Percentiles rank a stretch among this genome's conserved stretches.
Conservation (phyloP, 768 basidiomycete species). For the Russula abietina region DNA sequence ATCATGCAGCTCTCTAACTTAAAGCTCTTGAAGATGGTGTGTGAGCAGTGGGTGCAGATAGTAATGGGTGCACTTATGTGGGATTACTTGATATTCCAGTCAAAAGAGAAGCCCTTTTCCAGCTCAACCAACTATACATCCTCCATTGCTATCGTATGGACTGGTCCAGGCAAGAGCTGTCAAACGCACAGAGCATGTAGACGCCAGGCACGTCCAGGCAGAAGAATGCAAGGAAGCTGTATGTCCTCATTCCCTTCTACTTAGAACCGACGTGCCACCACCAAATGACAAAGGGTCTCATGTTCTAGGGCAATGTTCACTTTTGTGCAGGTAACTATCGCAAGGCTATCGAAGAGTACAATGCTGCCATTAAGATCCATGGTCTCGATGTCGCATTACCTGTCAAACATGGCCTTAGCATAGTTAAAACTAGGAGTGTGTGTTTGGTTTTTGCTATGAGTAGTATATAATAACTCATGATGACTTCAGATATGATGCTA, state of each 20-base stretch:
- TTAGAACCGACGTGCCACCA: not conserved
- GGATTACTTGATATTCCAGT: too few species aligned
- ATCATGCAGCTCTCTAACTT: too few species aligned
- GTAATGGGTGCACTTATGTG: too few species aligned
- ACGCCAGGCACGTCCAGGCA: not conserved
- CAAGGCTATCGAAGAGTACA: conserved; percentile 39
- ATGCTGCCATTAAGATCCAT: conserved; percentile 35
- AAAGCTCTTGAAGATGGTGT: too few species aligned
- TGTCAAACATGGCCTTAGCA: conserved; percentile 40
- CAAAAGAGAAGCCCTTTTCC: too few species aligned
- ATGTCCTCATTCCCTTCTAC: not conserved
- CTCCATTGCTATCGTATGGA: too few species aligned
- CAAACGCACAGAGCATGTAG: not conserved
- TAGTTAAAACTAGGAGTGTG: conserved; percentile 38
- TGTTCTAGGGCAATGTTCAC: conserved; percentile 39
- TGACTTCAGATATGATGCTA: not conserved
- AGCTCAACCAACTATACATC: too few species aligned
- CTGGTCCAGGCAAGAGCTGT: not conserved
- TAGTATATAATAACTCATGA: not conserved
- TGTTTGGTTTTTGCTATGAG: not conserved
- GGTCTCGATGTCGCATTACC: conserved; percentile 36
- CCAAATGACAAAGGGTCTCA: not conserved
- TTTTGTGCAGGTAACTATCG: conserved; percentile 37
- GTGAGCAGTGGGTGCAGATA: too few species aligned
- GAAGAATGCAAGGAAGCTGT: conserved; percentile 6